phyloP scores from a whole-genome alignment of 2,329 filamentous ascomycete genomes.

The Monosporascus sp. region DNA sequence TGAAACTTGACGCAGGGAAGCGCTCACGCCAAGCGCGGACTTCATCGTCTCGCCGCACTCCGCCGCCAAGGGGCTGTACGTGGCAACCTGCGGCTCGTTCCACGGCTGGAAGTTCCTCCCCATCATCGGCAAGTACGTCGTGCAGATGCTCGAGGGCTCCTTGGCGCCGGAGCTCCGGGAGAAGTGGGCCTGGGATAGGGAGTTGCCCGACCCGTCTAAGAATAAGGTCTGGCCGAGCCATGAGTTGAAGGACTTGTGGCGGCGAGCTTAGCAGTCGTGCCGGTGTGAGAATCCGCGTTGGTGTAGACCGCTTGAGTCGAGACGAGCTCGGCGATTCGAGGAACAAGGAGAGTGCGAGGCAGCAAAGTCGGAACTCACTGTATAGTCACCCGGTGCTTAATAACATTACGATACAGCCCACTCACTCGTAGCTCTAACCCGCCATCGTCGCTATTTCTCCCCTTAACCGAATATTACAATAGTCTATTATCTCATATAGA shows the following conservation, averaged over 20 bases:
- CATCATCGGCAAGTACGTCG: slow-evolving; percentile 53
- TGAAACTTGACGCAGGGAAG: slow-evolving; percentile 47
- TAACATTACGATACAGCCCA: too few species aligned
- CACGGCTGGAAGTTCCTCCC: slow-evolving; percentile 67
- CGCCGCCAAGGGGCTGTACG: slow-evolving; percentile 46
- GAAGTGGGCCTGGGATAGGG: slow-evolving; percentile 54
- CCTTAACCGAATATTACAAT: too few species aligned
- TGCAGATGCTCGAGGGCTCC: slow-evolving; percentile 45
- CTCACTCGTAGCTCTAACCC: too few species aligned
- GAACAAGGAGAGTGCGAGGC: too few species aligned
- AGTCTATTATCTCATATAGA: too few species aligned
- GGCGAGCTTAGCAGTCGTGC: not conserved
- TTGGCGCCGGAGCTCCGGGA: slow-evolving; percentile 35
- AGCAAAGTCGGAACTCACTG: too few species aligned
- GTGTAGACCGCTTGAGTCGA: too few species aligned
- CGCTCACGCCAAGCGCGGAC: slow-evolving; percentile 55
- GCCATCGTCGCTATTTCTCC: too few species aligned
- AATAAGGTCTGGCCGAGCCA: slow-evolving; percentile 45
- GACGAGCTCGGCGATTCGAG: too few species aligned
- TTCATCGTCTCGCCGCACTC: slow-evolving; percentile 58
- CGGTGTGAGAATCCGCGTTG: too few species aligned
- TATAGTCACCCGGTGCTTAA: too few species aligned
- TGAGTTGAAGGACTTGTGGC: slow-evolving; percentile 49
- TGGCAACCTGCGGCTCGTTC: slow-evolving; percentile 62
- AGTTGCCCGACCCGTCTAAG: slow-evolving; percentile 45